Evolutionary conservation across 2,329 filamentous ascomycete species (phyloP), one percentile per base, ranked within the genome.

Genomic region (Hymenoscyphus repandus): DNA sequence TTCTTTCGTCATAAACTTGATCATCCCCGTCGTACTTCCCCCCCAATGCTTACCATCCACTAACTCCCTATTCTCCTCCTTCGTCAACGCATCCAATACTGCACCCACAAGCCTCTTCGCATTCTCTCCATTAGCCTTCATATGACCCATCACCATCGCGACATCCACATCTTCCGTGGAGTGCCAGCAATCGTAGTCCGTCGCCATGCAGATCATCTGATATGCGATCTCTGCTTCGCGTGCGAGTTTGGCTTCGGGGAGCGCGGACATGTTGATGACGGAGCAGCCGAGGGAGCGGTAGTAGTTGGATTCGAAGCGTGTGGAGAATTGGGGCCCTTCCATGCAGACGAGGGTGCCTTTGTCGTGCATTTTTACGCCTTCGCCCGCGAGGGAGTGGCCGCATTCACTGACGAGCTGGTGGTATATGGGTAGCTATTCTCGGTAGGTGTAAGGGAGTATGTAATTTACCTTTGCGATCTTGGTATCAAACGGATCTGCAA

Each of bases 151-250:
- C 50, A 99, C 93, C 88, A 97, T 95, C 70, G 91, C 88, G 18
- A 99, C 93, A 55, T 90, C 91, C 56, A 99, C 93, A 58, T 88
- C 88, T 51, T 83, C 86, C 44, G 79, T 80, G 17, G 80, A 83
- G 67, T 91, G 87, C 93, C 93, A 99, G 82, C 92, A 97, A 75
- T 99, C 93, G 70, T 99, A 99, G 75, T 99, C 93, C 27, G 93
- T 99, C 32, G 90, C 89, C 93, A 99, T 99, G 77, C 92, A 96
- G 65, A 99, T 95, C 81, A 96, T 95, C 74, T 95, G 90, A 72
- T 97, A 97, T 33, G 86, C 87, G 62, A 99, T 87, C 75, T 99
- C 93, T 20, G 93, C 93, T 74, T 99, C 93, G 48, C 89, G 85
- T 9, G 93, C 93, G 17, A 99, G 83, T 77, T 99, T 99, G 45